Conservation (phyloP, 208 protist genomes). For the Acanthamoeba sp. region DNA sequence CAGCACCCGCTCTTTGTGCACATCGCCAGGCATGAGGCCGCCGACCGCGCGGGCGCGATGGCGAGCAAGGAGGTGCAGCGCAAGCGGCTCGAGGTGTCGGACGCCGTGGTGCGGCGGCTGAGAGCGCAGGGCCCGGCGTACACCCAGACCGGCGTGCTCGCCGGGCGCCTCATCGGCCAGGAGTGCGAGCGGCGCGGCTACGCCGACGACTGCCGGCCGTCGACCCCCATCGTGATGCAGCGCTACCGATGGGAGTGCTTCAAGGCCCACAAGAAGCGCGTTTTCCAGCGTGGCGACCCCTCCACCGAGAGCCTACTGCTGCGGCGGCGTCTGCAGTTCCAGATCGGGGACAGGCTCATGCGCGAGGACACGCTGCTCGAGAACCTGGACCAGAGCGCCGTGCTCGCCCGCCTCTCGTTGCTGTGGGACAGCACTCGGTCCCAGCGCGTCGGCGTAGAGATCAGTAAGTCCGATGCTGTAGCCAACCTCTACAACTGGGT, state of each 20-base stretch:
- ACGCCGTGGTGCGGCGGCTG: neutral
- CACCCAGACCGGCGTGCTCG: too few relatives aligned
- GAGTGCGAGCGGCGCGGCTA: neutral
- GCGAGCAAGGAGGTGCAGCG: neutral
- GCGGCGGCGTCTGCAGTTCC: neutral
- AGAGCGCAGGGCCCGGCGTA: too few relatives aligned
- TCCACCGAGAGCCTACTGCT: neutral
- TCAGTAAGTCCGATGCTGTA: neutral
- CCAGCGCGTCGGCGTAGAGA: neutral
- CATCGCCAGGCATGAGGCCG: neutral
- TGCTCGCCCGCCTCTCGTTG: neutral
- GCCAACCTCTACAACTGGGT: neutral
- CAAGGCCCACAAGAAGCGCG: neutral
- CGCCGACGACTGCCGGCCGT: neutral
- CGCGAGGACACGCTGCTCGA: neutral
- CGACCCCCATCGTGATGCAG: neutral
- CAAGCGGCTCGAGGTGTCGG: neutral
- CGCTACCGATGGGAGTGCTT: neutral
- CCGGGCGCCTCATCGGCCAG: too few relatives aligned
- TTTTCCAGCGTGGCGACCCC: neutral
- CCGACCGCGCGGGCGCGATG: neutral
- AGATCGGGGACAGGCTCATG: neutral
- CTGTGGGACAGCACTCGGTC: neutral
- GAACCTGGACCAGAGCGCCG: neutral
- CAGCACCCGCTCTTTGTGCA: neutral